phyloP scores from a whole-genome alignment of 495 filamentous ascomycete species.

The Aspergillus leporis region DNA sequence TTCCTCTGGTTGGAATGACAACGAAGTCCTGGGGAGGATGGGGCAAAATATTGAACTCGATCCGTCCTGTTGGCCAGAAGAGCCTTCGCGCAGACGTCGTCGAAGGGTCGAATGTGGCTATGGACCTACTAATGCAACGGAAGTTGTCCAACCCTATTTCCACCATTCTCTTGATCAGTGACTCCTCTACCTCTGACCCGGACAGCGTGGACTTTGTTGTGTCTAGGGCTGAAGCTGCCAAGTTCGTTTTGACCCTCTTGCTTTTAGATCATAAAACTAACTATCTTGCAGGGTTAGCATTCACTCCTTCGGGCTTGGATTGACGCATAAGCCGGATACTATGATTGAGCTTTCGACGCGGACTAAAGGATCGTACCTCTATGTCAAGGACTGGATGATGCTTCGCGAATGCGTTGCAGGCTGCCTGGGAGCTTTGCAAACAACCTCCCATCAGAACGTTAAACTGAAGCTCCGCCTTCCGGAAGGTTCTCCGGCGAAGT shows the following conservation, averaged over 20 bases:
- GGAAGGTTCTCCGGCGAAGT: conserved; percentile 95
- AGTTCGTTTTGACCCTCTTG: conserved; percentile 56
- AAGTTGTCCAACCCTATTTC: conserved; percentile 96
- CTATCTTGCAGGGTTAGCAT: conserved; percentile 72
- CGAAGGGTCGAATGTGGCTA: conserved; percentile 96
- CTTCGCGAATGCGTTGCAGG: conserved; percentile 94
- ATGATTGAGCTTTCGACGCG: conserved; percentile 97
- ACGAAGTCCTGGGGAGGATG: conserved; percentile 92
- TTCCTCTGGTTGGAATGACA: conserved; percentile 96
- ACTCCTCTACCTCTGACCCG: conserved; percentile 94
- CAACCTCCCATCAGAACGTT: conserved; percentile 97
- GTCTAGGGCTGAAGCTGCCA: conserved; percentile 95
- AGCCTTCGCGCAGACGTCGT: conserved; percentile 96
- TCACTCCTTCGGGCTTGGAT: conserved; percentile 92
- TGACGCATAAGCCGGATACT: conserved; percentile 97
- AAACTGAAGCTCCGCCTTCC: conserved; percentile 94
- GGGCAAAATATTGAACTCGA: conserved; percentile 82
- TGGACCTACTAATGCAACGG: conserved; percentile 98
- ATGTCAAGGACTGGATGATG: conserved; percentile 99
- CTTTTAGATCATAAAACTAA: conserved; percentile 22
- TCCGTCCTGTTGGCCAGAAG: conserved; percentile 94
- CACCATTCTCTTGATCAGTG: conserved; percentile 95
- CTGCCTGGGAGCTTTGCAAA: conserved; percentile 91
- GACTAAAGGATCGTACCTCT: conserved; percentile 96
- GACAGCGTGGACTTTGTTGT: conserved; percentile 99